Base-by-base conservation (phyloP, 129 eudicot genomes). In the Pseudognaphalium luteoalbum region DNA sequence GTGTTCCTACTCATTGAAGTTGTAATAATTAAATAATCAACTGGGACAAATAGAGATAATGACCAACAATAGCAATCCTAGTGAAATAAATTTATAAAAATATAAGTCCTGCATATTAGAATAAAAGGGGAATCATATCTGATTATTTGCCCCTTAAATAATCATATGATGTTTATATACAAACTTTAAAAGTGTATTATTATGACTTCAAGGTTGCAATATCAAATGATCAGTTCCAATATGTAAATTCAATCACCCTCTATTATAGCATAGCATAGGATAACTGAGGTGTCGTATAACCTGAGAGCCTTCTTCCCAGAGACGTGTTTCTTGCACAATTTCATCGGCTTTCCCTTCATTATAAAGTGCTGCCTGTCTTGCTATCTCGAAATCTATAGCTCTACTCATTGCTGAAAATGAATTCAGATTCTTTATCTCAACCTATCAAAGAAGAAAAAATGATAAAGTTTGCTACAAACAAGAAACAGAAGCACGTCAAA, bases 281-380 rank as follows among this genome's bases (percentile, higher is more conserved):
- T 33, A 66, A 58, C 20, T 51, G 39, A 35, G 30, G 52, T 72
- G 69, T 37, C 50, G 68, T 73, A 79, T 74, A 82, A 92, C 97
- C 98, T 94, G 98, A 79, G 92, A 71, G 62, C 97, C 96, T 71
- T 91, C 98, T 69, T 94, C 98, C 98, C 98, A 91, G 17, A 87
- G 93, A 78, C 97, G 97, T 63, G 98, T 94, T 81, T 94, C 98
- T 77, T 91, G 98, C 68, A 94, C 95, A 68, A 94, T 84, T 81
- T 91, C 85, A 52, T 87, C 87, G 57, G 81, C 83, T 50, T 81
- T 81, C 65, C 97, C 96, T 83, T 88, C 81, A 56, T 76, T 89
- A 81, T 85, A 90, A 6, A 94, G 90, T 29, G 77, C 86, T 1
- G 71, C 97, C 79, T 94, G 98, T 70, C 97, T 85, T 67, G 87